Conservation (phyloP, 805 yeast genomes). For the Lachancea sp. region DNA sequence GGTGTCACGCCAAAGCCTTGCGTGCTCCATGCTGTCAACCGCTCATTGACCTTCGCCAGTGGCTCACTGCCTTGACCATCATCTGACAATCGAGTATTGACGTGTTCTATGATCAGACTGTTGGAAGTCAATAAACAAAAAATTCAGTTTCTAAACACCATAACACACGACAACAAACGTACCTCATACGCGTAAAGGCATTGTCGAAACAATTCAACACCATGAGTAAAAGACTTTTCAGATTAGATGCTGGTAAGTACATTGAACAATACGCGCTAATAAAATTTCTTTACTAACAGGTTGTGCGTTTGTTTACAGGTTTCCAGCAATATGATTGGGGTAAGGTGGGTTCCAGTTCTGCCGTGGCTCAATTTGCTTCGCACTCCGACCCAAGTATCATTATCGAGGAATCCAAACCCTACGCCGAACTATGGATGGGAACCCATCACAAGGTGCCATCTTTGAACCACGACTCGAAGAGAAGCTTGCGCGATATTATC, state of each 20-base stretch:
- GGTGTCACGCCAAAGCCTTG: conserved; percentile 41
- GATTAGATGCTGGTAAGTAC: conserved; percentile 36
- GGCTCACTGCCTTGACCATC: not conserved
- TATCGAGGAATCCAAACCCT: conserved; percentile 73
- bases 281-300: not conserved
- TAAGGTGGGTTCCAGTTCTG: conserved; percentile 73
- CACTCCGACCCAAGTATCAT: conserved; percentile 54
- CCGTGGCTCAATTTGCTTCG: conserved; percentile 84
- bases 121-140: not conserved
- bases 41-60: not conserved
- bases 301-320: conserved; percentile 34
- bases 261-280: not conserved
- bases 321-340: conserved; percentile 85
- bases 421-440: conserved; percentile 99
- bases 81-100: not conserved
- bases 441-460: conserved; percentile 93
- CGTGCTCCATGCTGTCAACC: not conserved
- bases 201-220: not conserved
- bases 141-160: not conserved
- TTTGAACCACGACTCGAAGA: conserved; percentile 44
- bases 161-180: not conserved
- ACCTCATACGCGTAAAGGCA: conserved; percentile 3
- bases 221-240: conserved; percentile 34
- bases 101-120: conserved; percentile 1
- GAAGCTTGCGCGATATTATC: conserved; percentile 62